Evolutionary conservation across 75 land plant species (phyloP).

Genomic region (Isoetes taiwanensis): DNA sequence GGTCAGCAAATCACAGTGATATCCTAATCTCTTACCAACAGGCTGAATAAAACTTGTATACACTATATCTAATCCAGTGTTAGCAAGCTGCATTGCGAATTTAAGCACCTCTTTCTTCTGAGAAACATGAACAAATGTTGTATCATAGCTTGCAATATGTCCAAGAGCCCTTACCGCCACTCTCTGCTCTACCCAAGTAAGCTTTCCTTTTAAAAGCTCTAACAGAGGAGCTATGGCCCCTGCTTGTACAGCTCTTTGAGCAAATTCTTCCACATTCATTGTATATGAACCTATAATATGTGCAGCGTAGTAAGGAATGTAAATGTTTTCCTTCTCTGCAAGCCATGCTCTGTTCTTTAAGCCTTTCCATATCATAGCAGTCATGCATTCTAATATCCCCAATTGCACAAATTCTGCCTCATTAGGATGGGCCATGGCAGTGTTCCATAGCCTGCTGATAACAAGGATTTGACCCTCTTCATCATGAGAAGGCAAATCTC

Average conservation of each 20-base stretch:
- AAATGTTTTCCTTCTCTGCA: background rate
- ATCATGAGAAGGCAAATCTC: background rate
- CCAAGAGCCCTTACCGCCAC: background rate
- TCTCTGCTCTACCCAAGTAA: slow-evolving; percentile 4
- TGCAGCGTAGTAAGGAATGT: background rate
- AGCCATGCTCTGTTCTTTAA: background rate
- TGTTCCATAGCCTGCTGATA: background rate
- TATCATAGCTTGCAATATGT: background rate
- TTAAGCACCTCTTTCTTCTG: background rate
- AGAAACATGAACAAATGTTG: background rate
- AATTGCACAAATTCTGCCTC: background rate
- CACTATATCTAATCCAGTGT: background rate
- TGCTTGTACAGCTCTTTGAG: background rate
- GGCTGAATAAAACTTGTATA: background rate
- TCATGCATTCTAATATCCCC: background rate
- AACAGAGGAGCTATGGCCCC: background rate
- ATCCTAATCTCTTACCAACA: slow-evolving; percentile 7
- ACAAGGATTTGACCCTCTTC: background rate
- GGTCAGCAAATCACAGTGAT: slow-evolving; percentile 10
- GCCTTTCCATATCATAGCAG: background rate
- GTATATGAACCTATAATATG: background rate
- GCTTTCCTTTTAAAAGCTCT: background rate
- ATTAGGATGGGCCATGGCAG: background rate
- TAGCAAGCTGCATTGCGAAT: background rate
- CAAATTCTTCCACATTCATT: background rate